A percentile compares a stretch with the other conserved stretches of the same genome.
Evolutionary conservation across 1,139 yeast genomes (phyloP).

Genomic region (Debaryomyces nepalensis): DNA sequence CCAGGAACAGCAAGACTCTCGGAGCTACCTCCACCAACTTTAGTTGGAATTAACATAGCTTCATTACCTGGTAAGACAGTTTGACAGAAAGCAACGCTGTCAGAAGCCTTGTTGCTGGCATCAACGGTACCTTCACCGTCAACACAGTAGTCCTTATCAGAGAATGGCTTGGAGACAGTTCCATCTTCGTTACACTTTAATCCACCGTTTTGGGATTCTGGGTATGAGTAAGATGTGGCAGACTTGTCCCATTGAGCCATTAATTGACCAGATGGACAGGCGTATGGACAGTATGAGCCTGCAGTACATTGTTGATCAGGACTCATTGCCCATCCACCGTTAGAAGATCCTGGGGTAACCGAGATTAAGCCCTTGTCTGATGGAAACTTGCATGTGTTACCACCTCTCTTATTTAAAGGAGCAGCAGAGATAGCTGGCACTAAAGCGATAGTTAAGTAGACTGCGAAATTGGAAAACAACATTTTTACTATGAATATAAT

Average conservation of each 20-base stretch:
- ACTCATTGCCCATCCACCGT: slow-evolving; percentile 90
- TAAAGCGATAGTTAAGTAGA: slow-evolving; percentile 24
- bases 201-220: slow-evolving; percentile 83
- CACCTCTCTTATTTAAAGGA: slow-evolving; percentile 34
- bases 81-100: slow-evolving; percentile 82
- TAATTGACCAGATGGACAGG: slow-evolving; percentile 82
- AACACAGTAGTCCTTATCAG: slow-evolving; percentile 65
- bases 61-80: slow-evolving; percentile 93
- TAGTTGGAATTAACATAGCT: slow-evolving; percentile 89
- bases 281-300: slow-evolving; percentile 85
- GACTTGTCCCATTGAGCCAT: slow-evolving; percentile 78
- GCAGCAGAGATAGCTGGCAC: slow-evolving; percentile 28
- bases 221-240: slow-evolving; percentile 62
- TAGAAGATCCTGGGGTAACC: slow-evolving; percentile 58
- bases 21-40: slow-evolving; percentile 51
- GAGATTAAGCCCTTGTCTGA: slow-evolving; percentile 65
- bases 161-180: slow-evolving; percentile 63
- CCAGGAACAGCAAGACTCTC: slow-evolving; percentile 82
- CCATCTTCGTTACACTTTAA: slow-evolving; percentile 76
- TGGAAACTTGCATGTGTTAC: slow-evolving; percentile 65
- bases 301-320: slow-evolving; percentile 74
- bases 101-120: slow-evolving; percentile 58
- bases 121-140: slow-evolving; percentile 76
- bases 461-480: slow-evolving; percentile 26
- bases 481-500: slow-evolving; percentile 19